A percentile compares a stretch with the other conserved stretches of the same genome.
Conservation (phyloP, 176 grass and related monocot species). For the Oryza longistaminata region DNA sequence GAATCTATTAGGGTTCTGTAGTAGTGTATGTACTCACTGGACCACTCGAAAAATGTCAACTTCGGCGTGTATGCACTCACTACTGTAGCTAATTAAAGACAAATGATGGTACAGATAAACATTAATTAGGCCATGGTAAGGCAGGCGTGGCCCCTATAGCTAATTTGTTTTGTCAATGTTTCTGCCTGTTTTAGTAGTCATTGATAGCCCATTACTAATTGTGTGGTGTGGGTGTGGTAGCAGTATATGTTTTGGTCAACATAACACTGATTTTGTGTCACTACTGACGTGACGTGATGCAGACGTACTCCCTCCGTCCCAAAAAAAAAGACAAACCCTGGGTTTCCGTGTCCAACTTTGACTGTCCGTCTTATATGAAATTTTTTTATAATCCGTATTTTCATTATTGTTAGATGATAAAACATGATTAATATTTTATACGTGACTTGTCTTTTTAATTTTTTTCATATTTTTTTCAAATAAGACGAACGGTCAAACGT, state of each 20-base stretch:
- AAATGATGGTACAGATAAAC: neutral
- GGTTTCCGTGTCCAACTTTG: too few relatives aligned
- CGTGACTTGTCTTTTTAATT: too few relatives aligned
- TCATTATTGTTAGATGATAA: too few relatives aligned
- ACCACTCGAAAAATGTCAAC: slow-evolving; percentile 13
- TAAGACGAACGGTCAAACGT: too few relatives aligned
- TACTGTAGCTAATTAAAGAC: slow-evolving; percentile 12
- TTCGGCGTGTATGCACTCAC: neutral
- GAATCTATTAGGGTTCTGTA: too few relatives aligned
- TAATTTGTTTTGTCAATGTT: neutral
- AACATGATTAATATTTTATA: too few relatives aligned
- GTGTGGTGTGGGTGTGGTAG: neutral
- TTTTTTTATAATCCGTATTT: too few relatives aligned
- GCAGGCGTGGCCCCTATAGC: neutral
- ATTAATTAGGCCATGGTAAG: slow-evolving; percentile 20
- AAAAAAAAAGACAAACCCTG: too few relatives aligned
- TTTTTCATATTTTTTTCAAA: too few relatives aligned
- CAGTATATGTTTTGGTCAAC: neutral
- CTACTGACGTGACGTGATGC: slow-evolving; percentile 27
- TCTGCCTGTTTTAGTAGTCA: neutral
- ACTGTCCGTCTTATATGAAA: too few relatives aligned
- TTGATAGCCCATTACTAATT: neutral
- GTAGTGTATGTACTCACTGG: too few relatives aligned
- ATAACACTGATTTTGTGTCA: slow-evolving; percentile 27
- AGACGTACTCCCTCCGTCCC: too few relatives aligned